Evolutionary conservation across 2,329 filamentous ascomycete species (phyloP).

Genomic region (Ceratocystis variospora): DNA sequence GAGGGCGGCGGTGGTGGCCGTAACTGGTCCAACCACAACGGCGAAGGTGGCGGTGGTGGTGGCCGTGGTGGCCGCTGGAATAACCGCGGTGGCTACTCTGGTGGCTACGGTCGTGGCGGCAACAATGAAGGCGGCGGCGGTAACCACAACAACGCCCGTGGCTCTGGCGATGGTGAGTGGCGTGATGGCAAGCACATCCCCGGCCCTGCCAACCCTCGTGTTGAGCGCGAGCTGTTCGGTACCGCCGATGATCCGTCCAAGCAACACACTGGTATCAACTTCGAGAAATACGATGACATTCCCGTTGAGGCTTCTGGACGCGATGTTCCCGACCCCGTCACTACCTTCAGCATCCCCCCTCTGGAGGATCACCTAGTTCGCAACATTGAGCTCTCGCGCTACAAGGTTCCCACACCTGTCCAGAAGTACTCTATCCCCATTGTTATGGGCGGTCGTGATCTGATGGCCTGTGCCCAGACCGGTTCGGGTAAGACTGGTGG

Average conservation of each 20-base stretch:
- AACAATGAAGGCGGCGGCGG: slow-evolving; percentile 29
- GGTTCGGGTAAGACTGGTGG: slow-evolving; percentile 99
- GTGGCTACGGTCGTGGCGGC: slow-evolving; percentile 27
- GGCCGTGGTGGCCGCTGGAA: slow-evolving; percentile 27
- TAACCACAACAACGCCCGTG: slow-evolving; percentile 36
- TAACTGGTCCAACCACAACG: slow-evolving; percentile 32
- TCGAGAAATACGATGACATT: slow-evolving; percentile 99
- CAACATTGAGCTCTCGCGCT: slow-evolving; percentile 89
- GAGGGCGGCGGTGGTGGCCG: slow-evolving; percentile 3
- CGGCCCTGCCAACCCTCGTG: slow-evolving; percentile 71
- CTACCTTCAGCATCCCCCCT: slow-evolving; percentile 83
- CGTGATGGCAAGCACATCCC: slow-evolving; percentile 91
- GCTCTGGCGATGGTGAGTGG: slow-evolving; percentile 93
- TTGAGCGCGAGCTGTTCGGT: slow-evolving; percentile 94
- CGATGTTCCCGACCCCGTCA: slow-evolving; percentile 82
- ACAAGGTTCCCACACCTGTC: slow-evolving; percentile 91
- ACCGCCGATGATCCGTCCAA: slow-evolving; percentile 81
- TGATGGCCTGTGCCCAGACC: slow-evolving; percentile 99
- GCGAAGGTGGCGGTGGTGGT: slow-evolving; percentile 27
- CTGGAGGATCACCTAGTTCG: slow-evolving; percentile 82
- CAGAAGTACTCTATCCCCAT: slow-evolving; percentile 99
- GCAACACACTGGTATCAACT: slow-evolving; percentile 98
- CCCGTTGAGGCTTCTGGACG: slow-evolving; percentile 93
- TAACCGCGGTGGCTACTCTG: slow-evolving; percentile 28
- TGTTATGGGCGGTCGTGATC: slow-evolving; percentile 90